phyloP scores from a whole-genome alignment of 495 filamentous ascomycete genomes.

The Penicillium robsamsonii region DNA sequence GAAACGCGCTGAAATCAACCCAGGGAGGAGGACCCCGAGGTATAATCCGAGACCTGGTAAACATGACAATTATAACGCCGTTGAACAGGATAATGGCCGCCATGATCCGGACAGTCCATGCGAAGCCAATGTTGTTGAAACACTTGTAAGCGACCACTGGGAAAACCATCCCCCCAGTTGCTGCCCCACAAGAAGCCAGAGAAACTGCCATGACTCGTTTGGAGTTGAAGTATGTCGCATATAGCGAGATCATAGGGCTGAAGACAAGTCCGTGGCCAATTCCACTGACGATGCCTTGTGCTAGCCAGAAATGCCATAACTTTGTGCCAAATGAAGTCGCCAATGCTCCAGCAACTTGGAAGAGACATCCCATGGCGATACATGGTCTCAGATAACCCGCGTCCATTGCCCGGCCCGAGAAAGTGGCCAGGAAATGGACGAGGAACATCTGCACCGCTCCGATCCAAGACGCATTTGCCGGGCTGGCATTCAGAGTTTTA shows the following conservation, averaged over 20 bases:
- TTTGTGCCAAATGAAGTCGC: slow-evolving; percentile 53
- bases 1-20: slow-evolving; percentile 60
- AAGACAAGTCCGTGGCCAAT: slow-evolving; percentile 67
- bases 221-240: slow-evolving; percentile 64
- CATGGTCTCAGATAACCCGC: slow-evolving; percentile 56
- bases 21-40: slow-evolving; percentile 54
- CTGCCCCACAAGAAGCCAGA: slow-evolving; percentile 57
- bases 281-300: slow-evolving; percentile 67
- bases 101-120: slow-evolving; percentile 66
- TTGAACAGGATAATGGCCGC: slow-evolving; percentile 61
- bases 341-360: slow-evolving; percentile 64
- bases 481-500: slow-evolving; percentile 33
- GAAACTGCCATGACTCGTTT: slow-evolving; percentile 61
- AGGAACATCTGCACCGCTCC: slow-evolving; percentile 40
- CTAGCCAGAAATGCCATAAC: slow-evolving; percentile 66
- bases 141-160: slow-evolving; percentile 62
- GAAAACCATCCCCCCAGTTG: slow-evolving; percentile 68
- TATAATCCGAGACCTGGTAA: slow-evolving; percentile 53
- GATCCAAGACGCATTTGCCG: slow-evolving; percentile 62
- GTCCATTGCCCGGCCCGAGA: slow-evolving; percentile 58
- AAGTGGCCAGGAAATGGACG: slow-evolving; percentile 29
- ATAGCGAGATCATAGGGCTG: slow-evolving; percentile 56
- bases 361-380: slow-evolving; percentile 48
- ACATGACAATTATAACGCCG: slow-evolving; percentile 42
- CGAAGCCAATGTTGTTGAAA: slow-evolving; percentile 61